Evolutionary conservation across 169 alveolate genomes (phyloP), one percentile per base, ranked within the genome.

Genomic region (Plasmodium vinckei): DNA sequence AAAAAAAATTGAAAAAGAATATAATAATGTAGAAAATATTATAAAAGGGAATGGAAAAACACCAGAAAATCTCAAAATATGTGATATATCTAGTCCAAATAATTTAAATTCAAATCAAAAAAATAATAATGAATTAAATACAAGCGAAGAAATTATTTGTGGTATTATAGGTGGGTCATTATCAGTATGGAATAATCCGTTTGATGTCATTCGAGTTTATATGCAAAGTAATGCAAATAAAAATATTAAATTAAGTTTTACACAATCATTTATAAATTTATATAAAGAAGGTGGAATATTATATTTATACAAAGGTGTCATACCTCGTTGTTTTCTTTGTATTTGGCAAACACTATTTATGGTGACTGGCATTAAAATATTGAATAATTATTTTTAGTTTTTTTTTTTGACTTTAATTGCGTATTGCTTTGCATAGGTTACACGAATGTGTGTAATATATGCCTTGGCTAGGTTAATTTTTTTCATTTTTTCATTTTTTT

Each of bases 141-240:
- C 77, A 46, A 12, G 67, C 13, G 87, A 89, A 57, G 93, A 89
- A 65, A 61, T 89, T 25, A 27, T 60, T 19, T 72, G 93, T 70
- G 94, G 95, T 68, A 53, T 90, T 44, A 25, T 90, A 87, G 96
- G 96, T 12, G 96, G 96, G 5, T 72, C 95, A 0, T 64, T 94
- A 7, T 65, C 95, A 1, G 90, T 93, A 6, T 94, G 96, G 96
- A 94, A 94, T 70, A 95, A 94, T 54, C 96, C 96, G 0, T 92
- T 94, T 71, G 96, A 94, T 27, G 95, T 94, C 2, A 87, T 94
- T 13, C 75, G 96, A n/a, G 94, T 94, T 19, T 82, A 94, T 42
- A 93, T 93, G 96, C 95, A 94, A 49, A 88, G 82, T 13, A 92
- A 87, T 27, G 96, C 95, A 10, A 89, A 91, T 75, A 92, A 93